Evolutionary conservation across 805 yeast genomes (phyloP).

Genomic region (Candida pini): DNA sequence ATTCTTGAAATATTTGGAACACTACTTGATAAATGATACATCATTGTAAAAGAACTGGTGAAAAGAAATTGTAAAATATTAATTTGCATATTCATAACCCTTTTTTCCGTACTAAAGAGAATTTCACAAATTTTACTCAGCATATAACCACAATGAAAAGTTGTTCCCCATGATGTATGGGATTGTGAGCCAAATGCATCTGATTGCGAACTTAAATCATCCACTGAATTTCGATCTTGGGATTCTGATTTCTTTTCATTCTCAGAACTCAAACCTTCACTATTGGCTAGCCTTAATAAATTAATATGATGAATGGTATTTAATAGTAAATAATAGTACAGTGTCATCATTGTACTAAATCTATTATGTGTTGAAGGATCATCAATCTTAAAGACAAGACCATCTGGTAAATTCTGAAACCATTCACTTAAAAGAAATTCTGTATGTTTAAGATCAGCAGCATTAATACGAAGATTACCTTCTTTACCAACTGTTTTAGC

Average conservation of each 20-base stretch:
- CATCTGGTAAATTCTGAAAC: conserved; percentile 59
- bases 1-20: conserved; percentile 6
- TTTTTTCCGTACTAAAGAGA: conserved; percentile 38
- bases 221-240: no score
- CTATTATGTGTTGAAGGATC: conserved; percentile 27
- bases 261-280: background rate
- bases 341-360: conserved; percentile 52
- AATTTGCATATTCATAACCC: conserved; percentile 5
- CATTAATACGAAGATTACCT: background rate
- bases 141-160: conserved; percentile 73
- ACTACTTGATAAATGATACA: conserved; percentile 43
- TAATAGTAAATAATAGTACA: conserved; percentile 63
- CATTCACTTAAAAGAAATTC: conserved; percentile 71
- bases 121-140: conserved; percentile 23
- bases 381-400: conserved; percentile 52
- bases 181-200: background rate
- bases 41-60: conserved; percentile 58
- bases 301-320: conserved; percentile 47
- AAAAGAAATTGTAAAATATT: conserved; percentile 30
- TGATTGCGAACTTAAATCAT: no score
- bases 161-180: conserved; percentile 67
- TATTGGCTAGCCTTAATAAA: conserved; percentile 27
- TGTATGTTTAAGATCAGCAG: background rate
- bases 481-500: background rate
- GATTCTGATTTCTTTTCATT: conserved; percentile 23